Conservation (phyloP, 805 yeast genomes). For the Ogataea glucozyma region DNA sequence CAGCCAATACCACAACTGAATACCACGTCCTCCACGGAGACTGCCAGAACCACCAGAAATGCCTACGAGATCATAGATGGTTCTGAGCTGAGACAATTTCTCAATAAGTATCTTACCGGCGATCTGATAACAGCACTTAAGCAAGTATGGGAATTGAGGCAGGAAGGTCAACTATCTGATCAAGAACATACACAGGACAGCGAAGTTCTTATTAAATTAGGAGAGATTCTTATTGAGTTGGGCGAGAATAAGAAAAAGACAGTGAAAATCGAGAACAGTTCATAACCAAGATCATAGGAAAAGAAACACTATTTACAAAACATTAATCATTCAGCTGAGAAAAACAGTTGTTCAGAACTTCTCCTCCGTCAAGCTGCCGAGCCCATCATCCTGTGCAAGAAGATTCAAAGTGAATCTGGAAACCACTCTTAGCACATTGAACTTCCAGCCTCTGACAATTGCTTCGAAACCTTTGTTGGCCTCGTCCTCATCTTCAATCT, state of each 20-base stretch:
- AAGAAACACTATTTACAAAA: conserved; percentile 34
- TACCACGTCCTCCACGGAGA: conserved; percentile 7
- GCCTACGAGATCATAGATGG: conserved; percentile 52
- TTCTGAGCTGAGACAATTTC: conserved; percentile 49
- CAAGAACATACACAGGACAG: conserved; percentile 12
- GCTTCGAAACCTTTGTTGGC: conserved; percentile 49
- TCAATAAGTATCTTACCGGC: conserved; percentile 48
- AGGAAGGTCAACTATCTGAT: conserved; percentile 17
- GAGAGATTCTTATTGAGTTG: conserved; percentile 21
- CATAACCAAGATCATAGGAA: background rate
- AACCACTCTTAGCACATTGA: conserved; percentile 73
- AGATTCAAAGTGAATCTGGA: conserved; percentile 82
- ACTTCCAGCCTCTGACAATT: conserved; percentile 89
- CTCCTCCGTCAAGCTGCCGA: conserved; percentile 43
- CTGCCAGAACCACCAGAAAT: conserved; percentile 21
- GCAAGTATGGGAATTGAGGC: conserved; percentile 27
- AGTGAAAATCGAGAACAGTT: background rate
- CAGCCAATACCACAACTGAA: conserved; percentile 28
- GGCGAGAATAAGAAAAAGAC: conserved; percentile 14
- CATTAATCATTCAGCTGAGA: conserved; percentile 38
- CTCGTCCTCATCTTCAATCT: conserved; percentile 37
- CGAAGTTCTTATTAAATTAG: conserved; percentile 22
- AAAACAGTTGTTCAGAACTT: conserved; percentile 28
- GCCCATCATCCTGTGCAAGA: conserved; percentile 51
- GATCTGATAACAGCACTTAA: conserved; percentile 47